A percentile compares a stretch with the other conserved stretches of the same genome.
Conservation (phyloP, 768 basidiomycete species). For the Roridomyces roridus region DNA sequence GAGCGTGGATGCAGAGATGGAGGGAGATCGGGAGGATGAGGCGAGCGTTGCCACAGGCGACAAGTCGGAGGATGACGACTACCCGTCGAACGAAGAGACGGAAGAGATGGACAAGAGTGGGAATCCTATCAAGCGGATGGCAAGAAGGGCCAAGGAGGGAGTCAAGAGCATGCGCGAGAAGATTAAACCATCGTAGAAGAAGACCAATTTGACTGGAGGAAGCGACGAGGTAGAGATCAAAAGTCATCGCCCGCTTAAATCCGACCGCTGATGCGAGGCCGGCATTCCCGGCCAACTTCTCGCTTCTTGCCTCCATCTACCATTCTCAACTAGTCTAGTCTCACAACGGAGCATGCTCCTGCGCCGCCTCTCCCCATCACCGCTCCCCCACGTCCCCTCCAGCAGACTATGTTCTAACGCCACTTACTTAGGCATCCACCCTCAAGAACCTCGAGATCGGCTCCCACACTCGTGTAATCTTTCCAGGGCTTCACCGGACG, state of each 20-base stretch:
- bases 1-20: slow-evolving; percentile 7
- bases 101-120: background rate
- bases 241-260: no score
- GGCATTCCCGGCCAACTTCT: no score
- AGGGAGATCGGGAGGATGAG: slow-evolving; percentile 7
- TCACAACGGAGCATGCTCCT: no score
- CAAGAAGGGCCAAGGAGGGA: background rate
- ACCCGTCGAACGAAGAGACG: slow-evolving; percentile 3
- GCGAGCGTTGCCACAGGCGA: background rate
- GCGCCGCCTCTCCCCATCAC: no score
- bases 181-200: background rate
- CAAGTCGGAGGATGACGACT: background rate
- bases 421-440: background rate
- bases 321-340: no score
- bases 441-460: slow-evolving; percentile 12
- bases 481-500: slow-evolving; percentile 24
- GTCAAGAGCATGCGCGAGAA: slow-evolving; percentile 10
- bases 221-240: no score
- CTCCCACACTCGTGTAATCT: slow-evolving; percentile 20
- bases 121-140: background rate
- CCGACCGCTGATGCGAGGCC: no score
- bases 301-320: no score
- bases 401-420: background rate
- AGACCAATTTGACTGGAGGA: no score
- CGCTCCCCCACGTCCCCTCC: no score